These are phyloP conservation scores for Fragilaria radians DNA, from an alignment of 108 stramenopile species.

Conservation along the genomic window DNA sequence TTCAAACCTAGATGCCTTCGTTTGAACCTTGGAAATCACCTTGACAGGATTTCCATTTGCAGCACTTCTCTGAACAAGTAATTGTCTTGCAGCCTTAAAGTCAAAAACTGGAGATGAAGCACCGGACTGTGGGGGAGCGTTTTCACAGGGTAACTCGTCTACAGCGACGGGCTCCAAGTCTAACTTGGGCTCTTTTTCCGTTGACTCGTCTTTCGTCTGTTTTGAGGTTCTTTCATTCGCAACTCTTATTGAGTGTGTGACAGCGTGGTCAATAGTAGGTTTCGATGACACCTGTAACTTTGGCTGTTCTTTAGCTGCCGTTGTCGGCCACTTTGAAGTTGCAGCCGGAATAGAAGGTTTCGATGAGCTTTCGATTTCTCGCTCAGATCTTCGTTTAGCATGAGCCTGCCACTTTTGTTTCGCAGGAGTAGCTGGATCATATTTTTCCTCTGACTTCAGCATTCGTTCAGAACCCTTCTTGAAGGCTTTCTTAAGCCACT, in stretches of 20 bases:
- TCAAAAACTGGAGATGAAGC: constrained; percentile 8
- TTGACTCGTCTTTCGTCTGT: not conserved
- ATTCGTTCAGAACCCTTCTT: constrained; percentile 18
- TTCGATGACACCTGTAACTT: not conserved
- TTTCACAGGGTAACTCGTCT: not conserved
- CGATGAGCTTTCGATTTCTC: not conserved
- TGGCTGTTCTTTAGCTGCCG: not conserved
- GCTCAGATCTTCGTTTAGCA: not conserved
- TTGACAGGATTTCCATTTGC: constrained; percentile 38
- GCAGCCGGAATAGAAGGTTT: not conserved
- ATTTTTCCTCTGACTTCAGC: not conserved
- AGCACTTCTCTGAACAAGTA: constrained; percentile 33
- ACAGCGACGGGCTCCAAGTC: not conserved
- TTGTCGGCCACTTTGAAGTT: not conserved
- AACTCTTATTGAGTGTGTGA: not conserved
- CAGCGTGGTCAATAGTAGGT: too few relatives aligned
- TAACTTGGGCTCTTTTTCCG: not conserved
- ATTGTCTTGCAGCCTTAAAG: constrained; percentile 37
- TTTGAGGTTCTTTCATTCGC: not conserved
- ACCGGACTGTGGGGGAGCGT: not conserved
- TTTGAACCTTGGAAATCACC: constrained; percentile 31
- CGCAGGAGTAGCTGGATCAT: not conserved
- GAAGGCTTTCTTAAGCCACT: constrained; percentile 65
- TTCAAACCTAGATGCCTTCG: constrained; percentile 34
- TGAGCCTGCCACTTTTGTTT: constrained; percentile 9